Conservation (phyloP, 2,329 filamentous ascomycete species). For the Colletotrichum endophyticum region DNA sequence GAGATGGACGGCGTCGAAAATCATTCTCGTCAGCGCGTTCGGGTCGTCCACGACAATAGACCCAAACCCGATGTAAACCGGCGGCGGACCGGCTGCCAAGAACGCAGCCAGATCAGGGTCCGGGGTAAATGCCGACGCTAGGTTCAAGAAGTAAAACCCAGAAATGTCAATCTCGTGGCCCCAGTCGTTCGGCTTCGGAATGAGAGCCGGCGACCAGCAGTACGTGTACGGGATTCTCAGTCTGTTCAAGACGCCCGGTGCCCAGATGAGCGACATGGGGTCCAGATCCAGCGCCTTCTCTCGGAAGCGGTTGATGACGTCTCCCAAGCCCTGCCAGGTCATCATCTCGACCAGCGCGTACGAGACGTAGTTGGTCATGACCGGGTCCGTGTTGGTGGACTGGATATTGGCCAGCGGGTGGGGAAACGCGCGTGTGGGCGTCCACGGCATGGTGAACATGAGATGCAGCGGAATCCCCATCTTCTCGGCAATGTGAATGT, state of each 20-base stretch:
- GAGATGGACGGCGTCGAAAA: conserved; percentile 72
- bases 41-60: conserved; percentile 83
- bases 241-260: conserved; percentile 77
- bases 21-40: conserved; percentile 70
- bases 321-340: conserved; percentile 91
- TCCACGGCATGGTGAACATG: conserved; percentile 98
- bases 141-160: conserved; percentile 78
- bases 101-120: conserved; percentile 70
- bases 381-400: conserved; percentile 74
- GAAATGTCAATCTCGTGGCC: conserved; percentile 72
- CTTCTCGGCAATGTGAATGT: conserved; percentile 77
- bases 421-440: conserved; percentile 82
- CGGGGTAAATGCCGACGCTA: conserved; percentile 70
- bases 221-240: conserved; percentile 86
- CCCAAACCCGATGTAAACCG: conserved; percentile 84
- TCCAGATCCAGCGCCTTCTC: conserved; percentile 77
- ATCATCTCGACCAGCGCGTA: conserved; percentile 89
- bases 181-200: conserved; percentile 83
- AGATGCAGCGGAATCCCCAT: conserved; percentile 78
- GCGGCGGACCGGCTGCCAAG: conserved; percentile 70
- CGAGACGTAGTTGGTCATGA: conserved; percentile 81
- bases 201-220: conserved; percentile 84
- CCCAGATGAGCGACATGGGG: conserved; percentile 80
- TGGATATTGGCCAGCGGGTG: conserved; percentile 87
- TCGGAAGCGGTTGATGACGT: conserved; percentile 88